Conservation (phyloP, 345 rosid genomes). For the Eutrema japonicum region DNA sequence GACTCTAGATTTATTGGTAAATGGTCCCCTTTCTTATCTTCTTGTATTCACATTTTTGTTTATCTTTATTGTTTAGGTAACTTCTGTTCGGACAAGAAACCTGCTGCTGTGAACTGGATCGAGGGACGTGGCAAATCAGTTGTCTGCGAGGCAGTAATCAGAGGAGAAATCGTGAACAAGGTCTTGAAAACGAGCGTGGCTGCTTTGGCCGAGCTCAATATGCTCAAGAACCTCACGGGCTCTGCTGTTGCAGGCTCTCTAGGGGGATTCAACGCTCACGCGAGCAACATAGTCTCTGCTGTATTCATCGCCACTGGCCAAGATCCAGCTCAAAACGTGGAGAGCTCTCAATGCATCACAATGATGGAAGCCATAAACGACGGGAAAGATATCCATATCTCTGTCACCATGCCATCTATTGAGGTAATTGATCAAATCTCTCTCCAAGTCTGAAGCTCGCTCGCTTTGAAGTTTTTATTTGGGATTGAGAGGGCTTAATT, state of each 20-base stretch:
- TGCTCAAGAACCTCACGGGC: conserved; percentile 83
- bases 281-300: conserved; percentile 87
- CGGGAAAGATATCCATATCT: conserved; percentile 80
- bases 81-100: conserved; percentile 86
- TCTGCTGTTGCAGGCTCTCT: conserved; percentile 87
- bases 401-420: conserved; percentile 86
- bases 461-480: background rate
- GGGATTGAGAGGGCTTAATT: background rate
- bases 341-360: conserved; percentile 90
- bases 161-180: conserved; percentile 75
- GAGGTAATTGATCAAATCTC: conserved; percentile 51
- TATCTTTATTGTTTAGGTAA: conserved; percentile 52
- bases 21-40: background rate
- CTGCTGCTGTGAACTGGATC: conserved; percentile 97
- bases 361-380: conserved; percentile 88
- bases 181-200: conserved; percentile 74
- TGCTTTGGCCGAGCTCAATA: conserved; percentile 78
- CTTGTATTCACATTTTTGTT: background rate
- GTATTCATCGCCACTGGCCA: conserved; percentile 84
- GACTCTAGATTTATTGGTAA: background rate
- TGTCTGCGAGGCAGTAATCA: conserved; percentile 83
- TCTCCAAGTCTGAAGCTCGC: background rate
- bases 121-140: conserved; percentile 93
- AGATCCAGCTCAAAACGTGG: conserved; percentile 91
- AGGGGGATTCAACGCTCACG: conserved; percentile 93